A percentile compares a stretch with the other conserved stretches of the same genome.
phyloP scores from a whole-genome alignment of 2,329 filamentous ascomycete species.

The Lachnellula cervina region DNA sequence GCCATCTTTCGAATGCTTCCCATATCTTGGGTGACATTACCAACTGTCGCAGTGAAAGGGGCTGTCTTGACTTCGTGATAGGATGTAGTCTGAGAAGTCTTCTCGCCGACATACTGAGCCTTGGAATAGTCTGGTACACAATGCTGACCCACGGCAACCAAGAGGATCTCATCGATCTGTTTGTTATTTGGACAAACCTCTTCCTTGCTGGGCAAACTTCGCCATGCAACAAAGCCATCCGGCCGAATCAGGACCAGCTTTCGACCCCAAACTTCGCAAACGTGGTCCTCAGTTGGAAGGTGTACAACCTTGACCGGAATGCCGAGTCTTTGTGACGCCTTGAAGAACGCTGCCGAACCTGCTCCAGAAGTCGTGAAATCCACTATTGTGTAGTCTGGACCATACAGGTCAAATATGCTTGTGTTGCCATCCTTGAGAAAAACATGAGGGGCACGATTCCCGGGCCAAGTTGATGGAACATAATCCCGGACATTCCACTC shows the following conservation, averaged over 20 bases:
- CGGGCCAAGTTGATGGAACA: constrained; percentile 5
- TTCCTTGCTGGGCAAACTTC: neutral
- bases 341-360: neutral
- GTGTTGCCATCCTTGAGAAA: constrained; percentile 4
- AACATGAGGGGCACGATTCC: constrained; percentile 8
- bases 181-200: no score
- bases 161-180: no score
- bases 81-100: no score
- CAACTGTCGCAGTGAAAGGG: no score
- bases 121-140: no score
- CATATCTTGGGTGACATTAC: no score
- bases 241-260: constrained; percentile 1
- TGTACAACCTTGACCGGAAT: neutral
- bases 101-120: no score
- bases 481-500: neutral
- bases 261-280: neutral
- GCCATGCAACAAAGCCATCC: constrained; percentile 1
- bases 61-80: no score
- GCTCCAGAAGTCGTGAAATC: neutral
- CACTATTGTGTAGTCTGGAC: neutral
- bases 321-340: neutral
- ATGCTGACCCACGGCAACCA: no score
- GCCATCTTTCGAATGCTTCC: no score
- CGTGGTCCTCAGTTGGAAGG: neutral
- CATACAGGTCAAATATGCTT: constrained; percentile 5